Conservation (phyloP, 352 stramenopile genomes). For the Thraustochytrium sp. region DNA sequence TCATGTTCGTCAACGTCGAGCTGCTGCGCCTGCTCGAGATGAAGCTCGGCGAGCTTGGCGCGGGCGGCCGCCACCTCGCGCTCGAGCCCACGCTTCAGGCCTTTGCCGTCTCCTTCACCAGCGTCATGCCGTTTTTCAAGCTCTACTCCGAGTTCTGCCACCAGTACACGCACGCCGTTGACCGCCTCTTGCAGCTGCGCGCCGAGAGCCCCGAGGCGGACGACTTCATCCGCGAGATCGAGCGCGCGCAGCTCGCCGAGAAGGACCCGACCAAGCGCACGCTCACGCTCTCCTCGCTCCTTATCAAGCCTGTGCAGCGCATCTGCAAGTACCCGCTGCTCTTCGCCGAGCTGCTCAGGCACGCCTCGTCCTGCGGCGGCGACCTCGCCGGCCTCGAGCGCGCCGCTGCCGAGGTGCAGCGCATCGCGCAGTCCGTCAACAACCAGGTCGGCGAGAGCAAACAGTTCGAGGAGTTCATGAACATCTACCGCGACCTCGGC, state of each 20-base stretch:
- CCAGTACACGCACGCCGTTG: slow-evolving; percentile 10
- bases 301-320: slow-evolving; percentile 49
- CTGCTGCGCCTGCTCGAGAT: slow-evolving; percentile 26
- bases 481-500: slow-evolving; percentile 30
- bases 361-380: neutral
- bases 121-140: slow-evolving; percentile 43
- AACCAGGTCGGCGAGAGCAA: slow-evolving; percentile 35
- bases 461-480: slow-evolving; percentile 11
- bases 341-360: slow-evolving; percentile 46
- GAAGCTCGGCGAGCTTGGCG: neutral
- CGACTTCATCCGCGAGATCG: slow-evolving; percentile 31
- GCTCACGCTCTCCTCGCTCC: slow-evolving; percentile 24
- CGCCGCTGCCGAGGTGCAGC: slow-evolving; percentile 41
- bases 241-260: neutral
- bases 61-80: neutral
- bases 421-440: slow-evolving; percentile 46
- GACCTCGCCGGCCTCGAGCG: slow-evolving; percentile 27
- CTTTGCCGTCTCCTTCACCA: slow-evolving; percentile 20
- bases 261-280: neutral
- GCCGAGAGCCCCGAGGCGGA: neutral
- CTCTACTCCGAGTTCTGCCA: slow-evolving; percentile 42
- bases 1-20: slow-evolving; percentile 44
- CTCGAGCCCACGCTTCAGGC: neutral
- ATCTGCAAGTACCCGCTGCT: slow-evolving; percentile 49
- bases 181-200: slow-evolving; percentile 19